Base-by-base conservation (phyloP, 192 early-diverging fungal genomes). In the Chytriomyces sp. region DNA sequence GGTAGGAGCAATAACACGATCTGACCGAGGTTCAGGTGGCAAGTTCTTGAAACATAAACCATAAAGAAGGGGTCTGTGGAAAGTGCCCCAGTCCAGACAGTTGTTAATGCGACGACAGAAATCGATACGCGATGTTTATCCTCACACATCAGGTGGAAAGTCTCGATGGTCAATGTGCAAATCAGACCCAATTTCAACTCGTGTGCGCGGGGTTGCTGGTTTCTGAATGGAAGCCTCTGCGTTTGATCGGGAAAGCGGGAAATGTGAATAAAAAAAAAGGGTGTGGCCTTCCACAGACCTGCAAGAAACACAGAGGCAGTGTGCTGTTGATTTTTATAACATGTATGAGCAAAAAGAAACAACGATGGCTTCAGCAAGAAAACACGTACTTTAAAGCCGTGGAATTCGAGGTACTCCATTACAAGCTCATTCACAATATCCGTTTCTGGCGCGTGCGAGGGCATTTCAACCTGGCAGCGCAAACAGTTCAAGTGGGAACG, bases 401-500 rank as follows among this genome's bases (percentile, higher is more conserved):
- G 78, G 48, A 59, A 80, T 8, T 61, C 48, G 43, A 87, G 75
- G 65, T 87, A 87, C 61, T 87, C 86, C 46, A 80, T 11, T 1
- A 87, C 63, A 13, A 87, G 68, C 26, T 84, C 83, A 66, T 87
- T 87, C 6, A 87, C 20, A 3, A 87, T 68, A 26, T 53, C 67
- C 11, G 80, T 85, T 80, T 84, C 82, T 13, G 47, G 43, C 0
- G 80, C 61, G 45, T 69, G 26, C 35, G 35, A 63, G 24, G 79
- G 80, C 46, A 49, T 24, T 0, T 69, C 60, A 45, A 72, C 65
- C 57, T 83, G 74, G 11, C 24, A 16, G 35, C 2, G 20, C 3
- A 26, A 23, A 18, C 23, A 20, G 24, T 43, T 28, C 5, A 13
- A 43, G 16, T 28, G 61, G 8, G 43, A 4, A 49, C 4, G 1